These are phyloP conservation scores for Wickerhamiella dianesei DNA, from an alignment of 805 yeast species.

Conservation along the genomic window DNA sequence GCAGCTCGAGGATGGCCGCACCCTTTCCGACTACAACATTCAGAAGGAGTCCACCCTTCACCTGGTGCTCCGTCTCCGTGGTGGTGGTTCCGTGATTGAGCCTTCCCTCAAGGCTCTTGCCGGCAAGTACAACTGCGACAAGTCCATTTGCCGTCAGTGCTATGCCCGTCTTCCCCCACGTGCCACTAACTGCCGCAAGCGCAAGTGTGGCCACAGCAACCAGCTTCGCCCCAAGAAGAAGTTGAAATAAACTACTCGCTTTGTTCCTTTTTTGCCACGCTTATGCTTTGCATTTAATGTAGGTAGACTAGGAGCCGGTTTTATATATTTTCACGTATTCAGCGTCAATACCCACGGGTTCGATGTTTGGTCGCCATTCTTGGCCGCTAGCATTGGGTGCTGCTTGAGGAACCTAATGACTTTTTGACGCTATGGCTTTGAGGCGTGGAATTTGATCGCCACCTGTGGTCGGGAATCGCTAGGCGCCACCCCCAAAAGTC, in stretches of 20 bases:
- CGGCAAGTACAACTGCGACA: constrained; percentile 99
- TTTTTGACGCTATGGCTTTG: no score
- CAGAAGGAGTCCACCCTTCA: constrained; percentile 98
- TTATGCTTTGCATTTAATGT: background rate
- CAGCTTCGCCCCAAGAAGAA: constrained; percentile 99
- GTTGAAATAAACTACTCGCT: constrained; percentile 62
- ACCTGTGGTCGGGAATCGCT: background rate
- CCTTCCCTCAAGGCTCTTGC: constrained; percentile 99
- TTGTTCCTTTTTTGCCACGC: background rate
- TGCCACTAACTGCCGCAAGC: constrained; percentile 99
- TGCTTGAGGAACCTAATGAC: no score
- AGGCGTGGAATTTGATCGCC: background rate
- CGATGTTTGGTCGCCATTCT: no score
- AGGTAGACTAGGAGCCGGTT: background rate
- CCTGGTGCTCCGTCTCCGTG: constrained; percentile 93
- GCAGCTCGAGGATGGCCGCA: constrained; percentile 99
- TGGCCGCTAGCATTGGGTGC: no score
- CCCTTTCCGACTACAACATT: constrained; percentile 97
- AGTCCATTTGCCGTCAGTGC: constrained; percentile 98
- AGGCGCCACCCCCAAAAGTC: background rate
- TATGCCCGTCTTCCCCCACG: constrained; percentile 99
- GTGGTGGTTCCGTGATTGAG: constrained; percentile 89
- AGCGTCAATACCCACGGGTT: background rate
- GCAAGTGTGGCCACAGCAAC: constrained; percentile 99
- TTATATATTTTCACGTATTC: background rate